Evolutionary conservation across 2,329 filamentous ascomycete genomes (phyloP).

Genomic region (Bipolaris bicolor): DNA sequence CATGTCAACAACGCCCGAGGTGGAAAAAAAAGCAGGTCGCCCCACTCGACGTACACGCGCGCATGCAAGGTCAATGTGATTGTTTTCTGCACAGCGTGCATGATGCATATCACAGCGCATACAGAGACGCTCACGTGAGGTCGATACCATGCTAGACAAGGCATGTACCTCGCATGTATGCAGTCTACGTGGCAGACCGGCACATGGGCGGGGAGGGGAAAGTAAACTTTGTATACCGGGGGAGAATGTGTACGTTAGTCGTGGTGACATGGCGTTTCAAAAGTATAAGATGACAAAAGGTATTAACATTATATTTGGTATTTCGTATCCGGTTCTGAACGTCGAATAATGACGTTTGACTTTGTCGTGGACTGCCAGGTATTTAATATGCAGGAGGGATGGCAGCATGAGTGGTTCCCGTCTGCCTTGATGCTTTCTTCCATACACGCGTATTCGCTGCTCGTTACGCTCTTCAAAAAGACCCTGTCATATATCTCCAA

Average conservation of each 20-base stretch:
- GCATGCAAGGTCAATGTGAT: conserved; percentile 3
- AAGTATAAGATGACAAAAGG: neutral
- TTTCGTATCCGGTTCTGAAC: neutral
- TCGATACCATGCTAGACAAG: neutral
- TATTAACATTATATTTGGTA: conserved; percentile 3
- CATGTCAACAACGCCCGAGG: neutral
- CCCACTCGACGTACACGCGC: neutral
- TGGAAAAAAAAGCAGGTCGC: neutral
- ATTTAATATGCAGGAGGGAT: no score
- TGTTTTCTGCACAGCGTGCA: neutral
- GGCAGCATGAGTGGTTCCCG: neutral
- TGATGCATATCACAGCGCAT: conserved; percentile 9
- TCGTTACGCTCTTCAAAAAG: neutral
- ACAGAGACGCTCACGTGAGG: conserved; percentile 10
- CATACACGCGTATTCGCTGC: neutral
- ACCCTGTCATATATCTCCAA: neutral
- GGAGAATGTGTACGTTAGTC: no score
- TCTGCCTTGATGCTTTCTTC: neutral
- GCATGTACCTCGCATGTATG: neutral
- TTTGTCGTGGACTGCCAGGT: neutral
- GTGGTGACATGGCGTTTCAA: no score
- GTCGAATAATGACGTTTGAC: neutral
- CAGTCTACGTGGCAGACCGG: neutral
- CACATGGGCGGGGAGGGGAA: no score
- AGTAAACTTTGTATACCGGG: no score